Base-by-base conservation (phyloP, 2,329 filamentous ascomycete genomes). In the Fusarium zealandicum region DNA sequence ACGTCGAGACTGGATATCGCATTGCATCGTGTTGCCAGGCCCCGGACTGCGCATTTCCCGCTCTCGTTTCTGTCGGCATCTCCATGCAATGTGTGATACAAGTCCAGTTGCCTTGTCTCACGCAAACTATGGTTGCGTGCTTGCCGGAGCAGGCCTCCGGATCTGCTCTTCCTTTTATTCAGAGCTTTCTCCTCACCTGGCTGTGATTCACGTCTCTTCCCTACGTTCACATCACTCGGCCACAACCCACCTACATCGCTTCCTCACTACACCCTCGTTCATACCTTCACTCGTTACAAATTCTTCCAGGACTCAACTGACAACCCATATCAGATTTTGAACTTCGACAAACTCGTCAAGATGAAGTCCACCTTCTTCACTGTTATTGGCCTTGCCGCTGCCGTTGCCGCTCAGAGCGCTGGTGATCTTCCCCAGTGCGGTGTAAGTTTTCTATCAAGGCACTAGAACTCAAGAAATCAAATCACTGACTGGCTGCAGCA, bases 311-410 rank as follows among this genome's bases (percentile, higher is more conserved):
- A 35, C 43, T 49, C 42, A 65, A 57, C 51, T 54, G 44, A 61
- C 14, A 22, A 22, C 36, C 30, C 18, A n/a, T n/a, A 30, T 20
- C 39, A 60, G 58, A 52, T 35, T 54, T 54, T 40, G 36, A 62
- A 39, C 25, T 30, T 57, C 25, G 60, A 61, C 38, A 51, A 53
- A 63, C 35, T 46, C 59, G 47, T 68, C 75, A 82, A 76, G 63
- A 84, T 83, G 81, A 84, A 82, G 79, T 73, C 74, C 50, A 68
- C 73, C 52, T 59, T 78, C 63, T 64, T 81, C 63, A 66, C 78
- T 57, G 62, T 78, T 65, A 74, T 74, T 69, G 68, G 75, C 60
- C 66, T 79, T 49, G 74, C 74, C 59, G 72, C 75, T 40, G 66
- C 75, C 33, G 75, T 67, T 56, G 71, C 71, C 14, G 78, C 76